Base-by-base conservation (phyloP, 2,329 filamentous ascomycete species). In the Fusarium algeriense region DNA sequence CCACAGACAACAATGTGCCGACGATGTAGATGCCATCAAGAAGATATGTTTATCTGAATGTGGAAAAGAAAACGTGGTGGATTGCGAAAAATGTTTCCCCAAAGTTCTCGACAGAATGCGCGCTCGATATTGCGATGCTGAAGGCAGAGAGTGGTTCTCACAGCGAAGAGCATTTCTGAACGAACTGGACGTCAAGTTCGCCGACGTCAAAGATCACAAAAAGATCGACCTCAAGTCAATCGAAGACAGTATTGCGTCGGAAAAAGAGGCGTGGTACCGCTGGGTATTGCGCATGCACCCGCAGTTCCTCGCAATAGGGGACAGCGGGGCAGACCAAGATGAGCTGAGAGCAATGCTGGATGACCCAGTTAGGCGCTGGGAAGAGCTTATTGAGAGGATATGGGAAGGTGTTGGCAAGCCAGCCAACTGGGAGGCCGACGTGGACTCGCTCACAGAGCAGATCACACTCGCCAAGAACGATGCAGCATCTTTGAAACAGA, bases 221-320 rank as follows among this genome's bases (percentile, higher is more conserved):
- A 75, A 82, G 46, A 75, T 81, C n/a, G 80, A 82, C 55, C 77
- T 88, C 15, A 78, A 81, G 44, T 78, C 76, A 20, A 83, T 89
- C 43, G 86, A 89, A 70, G 80, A 82, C 26, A 83, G 83, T 64
- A 84, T 89, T 71, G 79, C 81, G 13, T 82, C 82, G 32, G 86
- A 88, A 75, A 87, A 87, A 73, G 82, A 83, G 65, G 82, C 82
- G 14, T 89, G 87, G 86, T 87, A 88, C 62, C 82, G 84, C 59
- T 84, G 81, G 77, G 81, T 83, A 6, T 68, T 84, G 48, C 77
- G 80, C n/a, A 78, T 73, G 60, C 79, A 82, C 50, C 81, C 81
- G 10, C 80, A 80, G 55, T 81, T 83, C 63, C 76, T 83, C 23
- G 76, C 78, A 30, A 75, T 78, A 12, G 78, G 79, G 19, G 76